Conservation (phyloP, 2,329 filamentous ascomycete genomes). For the Aspergillus hiratsukae region DNA sequence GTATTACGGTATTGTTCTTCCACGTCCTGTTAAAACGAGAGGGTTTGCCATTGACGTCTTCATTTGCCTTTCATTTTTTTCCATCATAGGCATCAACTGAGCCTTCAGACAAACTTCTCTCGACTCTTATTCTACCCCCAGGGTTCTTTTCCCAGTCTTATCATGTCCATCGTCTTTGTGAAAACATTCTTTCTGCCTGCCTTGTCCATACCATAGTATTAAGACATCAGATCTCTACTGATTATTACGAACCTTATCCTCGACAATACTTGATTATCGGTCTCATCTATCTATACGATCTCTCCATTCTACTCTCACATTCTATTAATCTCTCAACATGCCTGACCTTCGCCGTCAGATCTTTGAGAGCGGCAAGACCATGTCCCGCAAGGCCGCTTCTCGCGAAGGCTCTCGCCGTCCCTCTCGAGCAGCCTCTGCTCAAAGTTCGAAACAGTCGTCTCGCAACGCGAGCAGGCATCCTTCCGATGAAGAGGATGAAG, state of each 20-base stretch:
- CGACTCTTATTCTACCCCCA: background rate
- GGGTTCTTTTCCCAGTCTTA: constrained; percentile 2
- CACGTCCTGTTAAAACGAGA: background rate
- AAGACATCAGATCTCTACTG: constrained; percentile 1
- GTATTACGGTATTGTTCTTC: background rate
- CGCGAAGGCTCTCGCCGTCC: constrained; percentile 49
- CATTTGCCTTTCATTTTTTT: constrained; percentile 5
- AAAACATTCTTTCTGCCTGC: constrained; percentile 11
- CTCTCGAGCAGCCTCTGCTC: constrained; percentile 50
- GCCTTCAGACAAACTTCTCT: background rate
- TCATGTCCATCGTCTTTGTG: constrained; percentile 17
- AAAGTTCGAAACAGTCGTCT: constrained; percentile 51
- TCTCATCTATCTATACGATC: background rate
- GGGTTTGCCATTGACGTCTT: constrained; percentile 1
- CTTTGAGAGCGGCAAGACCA: constrained; percentile 61
- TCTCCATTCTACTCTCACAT: background rate
- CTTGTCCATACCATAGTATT: constrained; percentile 17
- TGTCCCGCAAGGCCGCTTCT: constrained; percentile 58
- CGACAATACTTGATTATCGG: background rate
- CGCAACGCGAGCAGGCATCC: constrained; percentile 51
- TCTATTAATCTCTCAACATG: constrained; percentile 29
- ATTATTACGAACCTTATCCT: background rate
- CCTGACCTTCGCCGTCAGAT: constrained; percentile 53
- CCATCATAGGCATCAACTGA: constrained; percentile 6
- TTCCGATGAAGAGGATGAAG: constrained; percentile 57